Percentiles rank a stretch among this genome's conserved stretches.
These are phyloP conservation scores for Xylaria sp. DNA, from an alignment of 2,329 filamentous ascomycete species.

Conservation along the genomic window DNA sequence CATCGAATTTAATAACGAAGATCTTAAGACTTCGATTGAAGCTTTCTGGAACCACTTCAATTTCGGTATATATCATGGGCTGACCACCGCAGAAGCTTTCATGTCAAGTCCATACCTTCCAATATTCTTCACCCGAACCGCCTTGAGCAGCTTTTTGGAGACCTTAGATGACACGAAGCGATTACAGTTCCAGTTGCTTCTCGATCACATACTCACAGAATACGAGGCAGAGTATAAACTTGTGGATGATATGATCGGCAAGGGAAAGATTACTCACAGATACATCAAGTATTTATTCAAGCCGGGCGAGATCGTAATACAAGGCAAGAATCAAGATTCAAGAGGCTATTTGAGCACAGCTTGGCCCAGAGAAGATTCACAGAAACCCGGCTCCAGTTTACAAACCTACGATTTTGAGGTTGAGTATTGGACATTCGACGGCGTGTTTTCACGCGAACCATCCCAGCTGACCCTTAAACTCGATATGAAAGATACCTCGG, in stretches of 20 bases:
- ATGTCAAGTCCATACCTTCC: neutral
- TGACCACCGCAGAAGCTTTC: neutral
- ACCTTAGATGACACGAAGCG: neutral
- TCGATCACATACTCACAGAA: conserved; percentile 6
- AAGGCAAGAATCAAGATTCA: neutral
- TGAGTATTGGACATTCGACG: conserved; percentile 4
- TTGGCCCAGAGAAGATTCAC: neutral
- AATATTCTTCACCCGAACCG: neutral
- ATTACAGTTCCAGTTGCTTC: neutral
- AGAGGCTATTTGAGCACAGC: neutral
- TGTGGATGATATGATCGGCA: neutral
- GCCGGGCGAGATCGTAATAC: conserved; percentile 11
- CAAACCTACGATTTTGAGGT: neutral
- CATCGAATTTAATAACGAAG: neutral
- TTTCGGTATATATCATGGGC: no score
- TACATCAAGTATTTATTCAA: conserved; percentile 20
- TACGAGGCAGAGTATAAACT: neutral
- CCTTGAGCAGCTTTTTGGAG: neutral
- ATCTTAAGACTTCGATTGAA: neutral
- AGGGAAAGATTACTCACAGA: neutral
- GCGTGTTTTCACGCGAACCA: neutral
- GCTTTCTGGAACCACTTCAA: neutral
- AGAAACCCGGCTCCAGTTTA: no score
- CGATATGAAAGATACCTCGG: neutral
- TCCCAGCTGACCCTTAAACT: neutral